Evolutionary conservation across 768 basidiomycete genomes (phyloP).

Genomic region (Leccinum olivaceopallidum): DNA sequence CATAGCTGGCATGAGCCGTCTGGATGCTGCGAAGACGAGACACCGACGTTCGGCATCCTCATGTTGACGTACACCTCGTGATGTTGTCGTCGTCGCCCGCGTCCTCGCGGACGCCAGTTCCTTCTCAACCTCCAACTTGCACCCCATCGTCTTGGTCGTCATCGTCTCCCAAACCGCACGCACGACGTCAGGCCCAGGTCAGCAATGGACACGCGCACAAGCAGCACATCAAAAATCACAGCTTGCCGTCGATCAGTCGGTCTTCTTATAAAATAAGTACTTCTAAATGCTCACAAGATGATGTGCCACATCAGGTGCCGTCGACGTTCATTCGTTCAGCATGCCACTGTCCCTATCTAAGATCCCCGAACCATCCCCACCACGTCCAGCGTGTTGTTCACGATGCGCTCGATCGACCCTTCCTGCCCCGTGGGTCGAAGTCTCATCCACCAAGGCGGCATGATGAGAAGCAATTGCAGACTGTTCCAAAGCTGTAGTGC

Average conservation of each 20-base stretch:
- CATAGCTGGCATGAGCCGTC: not conserved
- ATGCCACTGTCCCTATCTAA: not conserved
- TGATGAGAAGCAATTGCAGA: not conserved
- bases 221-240: constrained; percentile 26
- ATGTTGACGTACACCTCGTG: constrained; percentile 1
- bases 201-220: constrained; percentile 18
- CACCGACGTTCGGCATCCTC: constrained; percentile 20
- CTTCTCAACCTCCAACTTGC: not conserved
- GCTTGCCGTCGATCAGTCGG: constrained; percentile 30
- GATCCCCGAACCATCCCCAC: constrained; percentile 13
- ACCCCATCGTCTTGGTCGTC: not conserved
- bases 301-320: not conserved
- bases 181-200: not conserved
- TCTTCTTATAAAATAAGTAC: not conserved
- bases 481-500: constrained; percentile 8
- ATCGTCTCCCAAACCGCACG: constrained; percentile 2
- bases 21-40: not conserved
- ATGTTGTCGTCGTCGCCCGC: no score
- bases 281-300: not conserved
- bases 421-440: constrained; percentile 9
- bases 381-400: constrained; percentile 15
- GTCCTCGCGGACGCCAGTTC: not conserved
- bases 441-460: constrained; percentile 10
- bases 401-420: constrained; percentile 13
- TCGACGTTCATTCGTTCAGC: no score